A percentile compares a stretch with the other conserved stretches of the same genome.
Evolutionary conservation across 768 basidiomycete genomes (phyloP).

Genomic region (Leccinum variicolor): DNA sequence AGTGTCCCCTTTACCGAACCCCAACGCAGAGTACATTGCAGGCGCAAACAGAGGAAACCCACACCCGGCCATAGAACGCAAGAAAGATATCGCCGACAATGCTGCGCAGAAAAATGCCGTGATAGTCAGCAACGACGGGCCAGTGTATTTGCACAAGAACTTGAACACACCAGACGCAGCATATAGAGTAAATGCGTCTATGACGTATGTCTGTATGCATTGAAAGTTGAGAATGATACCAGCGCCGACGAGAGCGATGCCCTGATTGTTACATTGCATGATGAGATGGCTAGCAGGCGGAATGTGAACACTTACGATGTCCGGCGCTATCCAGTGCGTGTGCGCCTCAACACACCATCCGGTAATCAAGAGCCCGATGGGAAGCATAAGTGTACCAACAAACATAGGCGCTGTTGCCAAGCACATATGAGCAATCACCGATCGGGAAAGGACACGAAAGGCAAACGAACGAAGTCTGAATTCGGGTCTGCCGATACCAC

Average conservation of each 20-base stretch:
- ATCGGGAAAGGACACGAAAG: background rate
- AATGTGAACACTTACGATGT: slow-evolving; percentile 45
- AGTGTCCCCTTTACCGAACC: slow-evolving; percentile 68
- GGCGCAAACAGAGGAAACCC: slow-evolving; percentile 78
- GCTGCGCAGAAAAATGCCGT: slow-evolving; percentile 35
- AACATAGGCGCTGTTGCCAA: slow-evolving; percentile 50
- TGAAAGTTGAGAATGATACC: slow-evolving; percentile 62
- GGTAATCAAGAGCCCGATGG: slow-evolving; percentile 62
- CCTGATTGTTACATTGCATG: slow-evolving; percentile 35
- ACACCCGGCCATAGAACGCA: slow-evolving; percentile 68
- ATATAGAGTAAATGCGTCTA: slow-evolving; percentile 63
- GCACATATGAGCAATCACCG: slow-evolving; percentile 2
- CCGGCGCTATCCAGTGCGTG: slow-evolving; percentile 68
- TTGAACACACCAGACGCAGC: background rate
- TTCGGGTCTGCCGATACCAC: slow-evolving; percentile 54
- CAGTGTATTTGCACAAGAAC: background rate
- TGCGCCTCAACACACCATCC: slow-evolving; percentile 62
- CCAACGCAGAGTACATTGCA: slow-evolving; percentile 60
- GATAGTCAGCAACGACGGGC: background rate
- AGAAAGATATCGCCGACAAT: slow-evolving; percentile 58
- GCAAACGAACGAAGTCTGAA: slow-evolving; percentile 43
- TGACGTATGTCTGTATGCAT: slow-evolving; percentile 61
- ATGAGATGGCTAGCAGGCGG: background rate
- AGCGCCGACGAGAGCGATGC: slow-evolving; percentile 52
- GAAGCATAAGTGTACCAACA: slow-evolving; percentile 55